Base-by-base conservation (phyloP, 805 yeast genomes). In the Ogataea haglerorum region DNA sequence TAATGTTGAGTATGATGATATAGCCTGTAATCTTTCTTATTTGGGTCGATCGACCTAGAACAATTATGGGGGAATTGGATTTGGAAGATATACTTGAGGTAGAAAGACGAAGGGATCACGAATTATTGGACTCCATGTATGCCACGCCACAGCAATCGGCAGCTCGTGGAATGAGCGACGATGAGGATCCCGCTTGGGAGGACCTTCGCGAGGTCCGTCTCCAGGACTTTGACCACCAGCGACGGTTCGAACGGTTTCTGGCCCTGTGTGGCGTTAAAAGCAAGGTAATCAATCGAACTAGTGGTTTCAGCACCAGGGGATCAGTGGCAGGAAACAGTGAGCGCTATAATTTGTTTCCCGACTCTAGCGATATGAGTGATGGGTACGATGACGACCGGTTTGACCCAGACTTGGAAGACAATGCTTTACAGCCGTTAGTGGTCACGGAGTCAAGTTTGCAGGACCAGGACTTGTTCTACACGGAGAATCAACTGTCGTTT, bases 151-250 rank as follows among this genome's bases (percentile, higher is more conserved):
- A 30, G 31, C 41, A 25, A 15, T n/a, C 31, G n/a, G 31, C 18
- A 4, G n/a, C 26, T 2, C 10, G 12, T 7, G 41, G 31, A 4
- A 13, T 37, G 15, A 14, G 80, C 2, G 77, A 72, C 41, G 72
- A 77, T 6, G 34, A 42, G 10, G 32, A 72, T 78, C 13, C 65
- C 69, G 41, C 70, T 75, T 2, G 72, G 71, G 32, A 72, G 69
- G 46, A 32, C 17, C 34, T 38, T 10, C 30, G 47, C 7, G 36
- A 41, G 5, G 17, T 43, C 8, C 46, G 40, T 33, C 16, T 49
- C 2, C 56, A 53, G 25, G 60, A 55, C 34, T 47, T 48, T 25
- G 59, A 56, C 17, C 63, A 58, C 43, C 52, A 52, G 28, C 34
- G 57, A 24, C 43, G 60, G 27, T 58, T 55, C 37, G 58, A 54